Evolutionary conservation across 78 protist genomes (phyloP), one percentile per base, ranked within the genome.

Genomic region (Corallochytrium limacisporum): DNA sequence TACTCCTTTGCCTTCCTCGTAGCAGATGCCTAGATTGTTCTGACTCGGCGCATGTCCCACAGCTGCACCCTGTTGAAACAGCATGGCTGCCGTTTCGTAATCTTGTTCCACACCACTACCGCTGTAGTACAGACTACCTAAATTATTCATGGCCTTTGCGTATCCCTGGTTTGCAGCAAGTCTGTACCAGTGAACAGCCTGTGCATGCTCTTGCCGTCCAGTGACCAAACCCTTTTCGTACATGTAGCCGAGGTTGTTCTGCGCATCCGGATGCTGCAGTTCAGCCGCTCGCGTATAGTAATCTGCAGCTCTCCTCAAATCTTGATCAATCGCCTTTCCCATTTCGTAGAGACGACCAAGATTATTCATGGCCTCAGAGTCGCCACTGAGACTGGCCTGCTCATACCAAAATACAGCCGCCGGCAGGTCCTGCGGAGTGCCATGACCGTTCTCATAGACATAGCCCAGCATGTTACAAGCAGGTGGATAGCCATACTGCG

Each of bases 21-120:
- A 56, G 62, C 62, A 56, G 2, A 37, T 20, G 16, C 62, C 62
- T 44, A 56, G 62, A 33, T 56, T 56, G 62, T 56, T 56, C 62
- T 56, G 62, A 18, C 36, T 2, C 33, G n/a, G n/a, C 44, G 62
- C 62, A 28, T 37, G 62, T 40, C 62, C 62, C 20, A 38, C 48
- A n/a, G 5, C 44, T 12, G 62, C 62, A 3, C 36, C 62, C 33
- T 5, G 7, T n/a, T 20, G 62, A 26, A 18, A 56, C 47, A 18
- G 38, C 62, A 3, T 28, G 18, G 12, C 62, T 12, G 62, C 62
- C 36, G 6, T 6, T n/a, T 8, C 13, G 61, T 13, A 13, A 32
- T 54, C 16, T 5, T 6, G 61, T 22, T 7, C 61, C 31, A 54
- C 61, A 8, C 61, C 61, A 6, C 6, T 15, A 6, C 61, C 61